Percentiles rank a stretch among this genome's conserved stretches.
phyloP scores from a whole-genome alignment of 345 rosid genomes.

The Eutrema japonicum region DNA sequence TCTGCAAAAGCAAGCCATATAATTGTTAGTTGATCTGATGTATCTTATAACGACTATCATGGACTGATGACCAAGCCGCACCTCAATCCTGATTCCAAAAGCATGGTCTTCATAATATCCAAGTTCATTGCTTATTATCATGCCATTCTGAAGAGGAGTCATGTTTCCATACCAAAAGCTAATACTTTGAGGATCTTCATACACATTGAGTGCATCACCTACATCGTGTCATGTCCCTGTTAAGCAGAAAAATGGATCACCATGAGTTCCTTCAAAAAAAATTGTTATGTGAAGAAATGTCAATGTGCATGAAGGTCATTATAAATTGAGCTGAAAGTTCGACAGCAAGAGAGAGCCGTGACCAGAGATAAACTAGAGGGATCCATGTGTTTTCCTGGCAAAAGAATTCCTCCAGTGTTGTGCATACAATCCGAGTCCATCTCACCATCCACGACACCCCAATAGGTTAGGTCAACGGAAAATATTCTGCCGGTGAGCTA shows the following conservation, averaged over 20 bases:
- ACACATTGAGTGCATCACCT: slow-evolving; percentile 94
- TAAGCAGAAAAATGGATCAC: slow-evolving; percentile 34
- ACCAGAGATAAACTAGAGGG: slow-evolving; percentile 52
- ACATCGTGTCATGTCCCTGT: slow-evolving; percentile 97
- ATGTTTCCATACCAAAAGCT: slow-evolving; percentile 86
- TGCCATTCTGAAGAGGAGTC: slow-evolving; percentile 79
- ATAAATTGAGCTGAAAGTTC: slow-evolving; percentile 48
- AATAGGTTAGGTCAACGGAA: slow-evolving; percentile 22
- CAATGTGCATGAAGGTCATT: background rate
- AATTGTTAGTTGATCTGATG: slow-evolving; percentile 18
- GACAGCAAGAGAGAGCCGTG: slow-evolving; percentile 46
- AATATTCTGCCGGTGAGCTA: no score
- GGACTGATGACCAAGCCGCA: slow-evolving; percentile 40
- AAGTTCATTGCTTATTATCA: slow-evolving; percentile 98
- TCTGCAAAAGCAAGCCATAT: slow-evolving; percentile 50
- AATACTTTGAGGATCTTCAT: slow-evolving; percentile 98
- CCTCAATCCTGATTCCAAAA: slow-evolving; percentile 98
- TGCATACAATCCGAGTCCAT: slow-evolving; percentile 63
- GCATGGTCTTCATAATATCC: slow-evolving; percentile 98
- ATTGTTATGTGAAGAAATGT: background rate
- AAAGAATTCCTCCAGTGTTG: slow-evolving; percentile 69
- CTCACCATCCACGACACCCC: slow-evolving; percentile 1
- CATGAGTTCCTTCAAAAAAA: background rate
- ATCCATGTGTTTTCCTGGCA: slow-evolving; percentile 56
- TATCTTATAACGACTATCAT: background rate